Conservation (phyloP, 768 basidiomycete genomes). For the Lactarius deliciosus region DNA sequence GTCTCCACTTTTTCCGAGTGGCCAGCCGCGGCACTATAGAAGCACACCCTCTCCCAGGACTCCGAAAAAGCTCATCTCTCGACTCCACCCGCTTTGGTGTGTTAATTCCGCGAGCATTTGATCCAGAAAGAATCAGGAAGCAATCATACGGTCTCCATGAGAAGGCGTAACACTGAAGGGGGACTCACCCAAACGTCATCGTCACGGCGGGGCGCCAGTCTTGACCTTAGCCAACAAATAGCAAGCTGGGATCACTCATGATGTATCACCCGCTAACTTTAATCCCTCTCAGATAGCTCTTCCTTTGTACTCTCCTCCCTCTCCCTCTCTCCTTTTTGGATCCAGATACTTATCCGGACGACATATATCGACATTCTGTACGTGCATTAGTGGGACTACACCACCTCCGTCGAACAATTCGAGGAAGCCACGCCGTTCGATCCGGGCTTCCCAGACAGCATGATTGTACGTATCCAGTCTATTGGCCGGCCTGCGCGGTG, state of each 20-base stretch:
- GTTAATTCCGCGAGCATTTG: neutral
- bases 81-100: neutral
- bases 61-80: neutral
- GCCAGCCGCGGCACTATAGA: too few relatives aligned
- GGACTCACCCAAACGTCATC: neutral
- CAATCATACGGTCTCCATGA: neutral
- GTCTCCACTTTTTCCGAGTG: too few relatives aligned
- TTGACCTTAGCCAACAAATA: too few relatives aligned
- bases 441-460: too few relatives aligned
- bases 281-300: too few relatives aligned
- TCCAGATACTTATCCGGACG: constrained; percentile 29
- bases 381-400: constrained; percentile 38
- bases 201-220: too few relatives aligned
- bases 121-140: neutral
- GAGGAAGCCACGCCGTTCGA: constrained; percentile 8
- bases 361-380: constrained; percentile 42
- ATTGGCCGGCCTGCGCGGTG: constrained; percentile 41
- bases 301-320: neutral
- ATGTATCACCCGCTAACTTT: too few relatives aligned
- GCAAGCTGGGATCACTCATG: too few relatives aligned
- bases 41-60: neutral
- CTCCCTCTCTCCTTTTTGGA: neutral
- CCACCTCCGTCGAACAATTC: constrained; percentile 38
- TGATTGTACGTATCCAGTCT: constrained; percentile 25
- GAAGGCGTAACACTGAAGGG: neutral